A percentile compares a stretch with the other conserved stretches of the same genome.
Conservation (phyloP, 169 alveolate genomes). For the Amoebophrya sp. region DNA sequence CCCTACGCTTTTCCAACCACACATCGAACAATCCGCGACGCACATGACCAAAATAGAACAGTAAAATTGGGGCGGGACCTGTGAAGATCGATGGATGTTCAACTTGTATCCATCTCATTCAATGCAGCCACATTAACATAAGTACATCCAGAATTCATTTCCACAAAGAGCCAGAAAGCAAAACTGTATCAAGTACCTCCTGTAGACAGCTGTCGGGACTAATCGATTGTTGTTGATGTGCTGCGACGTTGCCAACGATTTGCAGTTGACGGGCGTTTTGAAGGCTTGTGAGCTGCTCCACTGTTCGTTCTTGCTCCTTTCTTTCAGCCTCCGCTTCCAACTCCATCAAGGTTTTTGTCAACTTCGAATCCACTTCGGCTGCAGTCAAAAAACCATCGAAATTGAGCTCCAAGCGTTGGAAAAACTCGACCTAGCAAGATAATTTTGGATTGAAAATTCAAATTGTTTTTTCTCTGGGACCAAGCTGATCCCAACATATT, state of each 20-base stretch:
- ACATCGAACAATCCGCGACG: neutral
- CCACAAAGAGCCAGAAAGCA: too few relatives aligned
- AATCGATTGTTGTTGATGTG: neutral
- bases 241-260: slow-evolving; percentile 11
- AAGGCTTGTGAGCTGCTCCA: neutral
- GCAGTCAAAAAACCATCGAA: neutral
- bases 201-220: neutral
- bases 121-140: too few relatives aligned
- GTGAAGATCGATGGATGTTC: too few relatives aligned
- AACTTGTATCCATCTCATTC: too few relatives aligned
- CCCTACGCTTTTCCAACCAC: neutral
- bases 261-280: slow-evolving; percentile 12
- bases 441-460: neutral
- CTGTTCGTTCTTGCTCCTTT: neutral
- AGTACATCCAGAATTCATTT: too few relatives aligned
- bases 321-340: neutral
- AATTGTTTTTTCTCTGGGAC: too few relatives aligned
- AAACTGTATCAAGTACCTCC: too few relatives aligned
- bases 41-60: neutral
- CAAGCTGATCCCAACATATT: too few relatives aligned
- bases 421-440: neutral
- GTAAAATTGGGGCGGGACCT: neutral
- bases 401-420: neutral
- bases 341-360: neutral
- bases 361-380: neutral